Evolutionary conservation across 768 basidiomycete species (phyloP).

Genomic region (Suillus clintonianus): DNA sequence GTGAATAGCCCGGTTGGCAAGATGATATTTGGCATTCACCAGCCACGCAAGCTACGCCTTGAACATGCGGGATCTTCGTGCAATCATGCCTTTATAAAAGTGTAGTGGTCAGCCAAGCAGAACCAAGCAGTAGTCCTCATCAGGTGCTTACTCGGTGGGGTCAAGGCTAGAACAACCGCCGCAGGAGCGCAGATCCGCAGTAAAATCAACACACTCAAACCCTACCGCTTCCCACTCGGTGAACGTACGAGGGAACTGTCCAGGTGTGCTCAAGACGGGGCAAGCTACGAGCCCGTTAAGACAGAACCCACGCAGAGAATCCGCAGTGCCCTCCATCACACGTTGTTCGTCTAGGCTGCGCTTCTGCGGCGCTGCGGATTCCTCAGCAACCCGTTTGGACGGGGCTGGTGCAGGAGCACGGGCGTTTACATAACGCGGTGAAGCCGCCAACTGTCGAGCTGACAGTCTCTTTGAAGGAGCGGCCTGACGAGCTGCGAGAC

Average conservation of each 20-base stretch:
- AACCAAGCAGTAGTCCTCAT: background rate
- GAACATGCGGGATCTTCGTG: conserved; percentile 21
- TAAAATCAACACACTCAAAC: conserved; percentile 32
- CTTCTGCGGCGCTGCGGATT: background rate
- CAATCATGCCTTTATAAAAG: conserved; percentile 26
- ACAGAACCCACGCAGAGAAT: conserved; percentile 19
- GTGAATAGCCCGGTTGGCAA: conserved; percentile 26
- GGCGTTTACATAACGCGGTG: background rate
- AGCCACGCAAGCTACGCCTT: conserved; percentile 26
- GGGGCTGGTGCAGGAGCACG: background rate
- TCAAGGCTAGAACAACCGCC: conserved; percentile 32
- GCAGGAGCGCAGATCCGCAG: conserved; percentile 28
- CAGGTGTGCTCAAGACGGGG: conserved; percentile 15
- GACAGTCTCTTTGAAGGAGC: conserved; percentile 2
- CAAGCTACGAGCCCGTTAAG: conserved; percentile 20
- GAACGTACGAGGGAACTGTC: conserved; percentile 11
- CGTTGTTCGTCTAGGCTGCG: conserved; percentile 17
- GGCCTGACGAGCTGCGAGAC: conserved; percentile 1
- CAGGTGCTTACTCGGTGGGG: conserved; percentile 6
- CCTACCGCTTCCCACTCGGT: conserved; percentile 15
- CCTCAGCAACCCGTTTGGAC: conserved; percentile 2
- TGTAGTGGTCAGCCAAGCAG: background rate
- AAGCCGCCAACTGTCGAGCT: background rate
- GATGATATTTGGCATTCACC: conserved; percentile 27
- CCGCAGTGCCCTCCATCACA: conserved; percentile 12